Evolutionary conservation across 768 basidiomycete genomes (phyloP).

Genomic region (Kwoniella newhampshirensis): DNA sequence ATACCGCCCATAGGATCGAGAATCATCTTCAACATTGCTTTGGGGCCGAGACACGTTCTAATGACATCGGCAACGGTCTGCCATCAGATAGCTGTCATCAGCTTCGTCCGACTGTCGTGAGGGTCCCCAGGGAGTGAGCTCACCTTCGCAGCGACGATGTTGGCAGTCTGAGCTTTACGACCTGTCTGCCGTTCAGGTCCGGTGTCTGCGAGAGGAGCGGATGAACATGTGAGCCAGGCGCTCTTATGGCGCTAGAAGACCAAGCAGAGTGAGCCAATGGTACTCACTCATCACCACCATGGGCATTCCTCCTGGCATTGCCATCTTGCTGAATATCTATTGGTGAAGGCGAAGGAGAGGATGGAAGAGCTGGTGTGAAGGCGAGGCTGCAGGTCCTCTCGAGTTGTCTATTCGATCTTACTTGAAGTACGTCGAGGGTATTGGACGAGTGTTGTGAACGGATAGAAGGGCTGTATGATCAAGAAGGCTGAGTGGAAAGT

Average conservation of each 20-base stretch:
- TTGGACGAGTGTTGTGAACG: too few species aligned
- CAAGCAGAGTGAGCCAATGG: too few species aligned
- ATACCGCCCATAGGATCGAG: conserved; percentile 99
- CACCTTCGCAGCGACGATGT: conserved; percentile 96
- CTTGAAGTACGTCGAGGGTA: too few species aligned
- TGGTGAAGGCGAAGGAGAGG: background rate
- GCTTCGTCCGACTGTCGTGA: background rate
- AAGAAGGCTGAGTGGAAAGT: too few species aligned
- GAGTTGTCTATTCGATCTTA: background rate
- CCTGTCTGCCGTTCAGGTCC: conserved; percentile 92
- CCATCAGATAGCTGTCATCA: too few species aligned
- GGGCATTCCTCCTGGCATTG: conserved; percentile 29
- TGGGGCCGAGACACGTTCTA: conserved; percentile 92
- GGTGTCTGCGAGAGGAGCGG: conserved; percentile 63
- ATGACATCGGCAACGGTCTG: conserved; percentile 98
- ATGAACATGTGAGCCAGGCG: too few species aligned
- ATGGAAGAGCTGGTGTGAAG: conserved; percentile 3
- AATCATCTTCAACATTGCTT: conserved; percentile 99
- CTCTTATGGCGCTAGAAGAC: too few species aligned
- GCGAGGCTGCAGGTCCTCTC: background rate
- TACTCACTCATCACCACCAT: conserved; percentile 51
- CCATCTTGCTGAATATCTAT: conserved; percentile 21
- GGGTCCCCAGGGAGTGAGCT: conserved; percentile 30
- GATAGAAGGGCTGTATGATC: too few species aligned
- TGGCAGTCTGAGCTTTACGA: conserved; percentile 91